Base-by-base conservation (phyloP, 2,329 filamentous ascomycete species). In the Diaporthe ampelina region DNA sequence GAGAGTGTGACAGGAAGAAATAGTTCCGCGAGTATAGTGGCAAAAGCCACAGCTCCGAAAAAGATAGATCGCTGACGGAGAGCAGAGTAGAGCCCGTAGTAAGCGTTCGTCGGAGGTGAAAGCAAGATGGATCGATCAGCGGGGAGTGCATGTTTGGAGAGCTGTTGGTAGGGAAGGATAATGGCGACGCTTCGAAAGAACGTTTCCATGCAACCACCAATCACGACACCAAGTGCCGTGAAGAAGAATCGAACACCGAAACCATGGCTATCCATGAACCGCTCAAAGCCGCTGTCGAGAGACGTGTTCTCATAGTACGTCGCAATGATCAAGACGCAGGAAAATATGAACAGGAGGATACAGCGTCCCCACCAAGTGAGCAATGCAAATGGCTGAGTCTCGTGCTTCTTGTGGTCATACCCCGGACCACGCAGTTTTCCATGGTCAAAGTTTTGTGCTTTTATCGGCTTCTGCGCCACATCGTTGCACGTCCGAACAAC, bases 231-330 rank as follows among this genome's bases (percentile, higher is more conserved):
- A 1, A 85, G 72, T 8, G 79, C 75, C 1, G 84, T 84, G 73
- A 86, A 85, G 17, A 86, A 76, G 48, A 85, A 84, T 13, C 81
- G 78, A 4, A 84, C 81, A 0, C 84, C 84, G 50, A 85, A 84
- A 1, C 79, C 79, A 69, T 84, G 79, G 48, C 80, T 80, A 70
- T 82, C 81, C 81, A 86, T 86, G 73, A 86, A 86, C 0, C 74
- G 76, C 72, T 86, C 84, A 45, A 86, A 86, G 5, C 77, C 75
- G 1, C 81, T 82, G 56, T 84, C 77, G 19, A 78, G 79, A 0
- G 79, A 79, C 0, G 82, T 83, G 50, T 77, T 80, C 56, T 82
- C 79, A 73, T 85, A 85, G 73, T 85, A 85, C 11, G 65, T 50
- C n/a, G 82, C 73, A 26, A 85, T 81, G 8, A 85, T 57, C 8